Evolutionary conservation across 768 basidiomycete genomes (phyloP), one percentile per base, ranked within the genome.

Genomic region (Amyloporia xantha): DNA sequence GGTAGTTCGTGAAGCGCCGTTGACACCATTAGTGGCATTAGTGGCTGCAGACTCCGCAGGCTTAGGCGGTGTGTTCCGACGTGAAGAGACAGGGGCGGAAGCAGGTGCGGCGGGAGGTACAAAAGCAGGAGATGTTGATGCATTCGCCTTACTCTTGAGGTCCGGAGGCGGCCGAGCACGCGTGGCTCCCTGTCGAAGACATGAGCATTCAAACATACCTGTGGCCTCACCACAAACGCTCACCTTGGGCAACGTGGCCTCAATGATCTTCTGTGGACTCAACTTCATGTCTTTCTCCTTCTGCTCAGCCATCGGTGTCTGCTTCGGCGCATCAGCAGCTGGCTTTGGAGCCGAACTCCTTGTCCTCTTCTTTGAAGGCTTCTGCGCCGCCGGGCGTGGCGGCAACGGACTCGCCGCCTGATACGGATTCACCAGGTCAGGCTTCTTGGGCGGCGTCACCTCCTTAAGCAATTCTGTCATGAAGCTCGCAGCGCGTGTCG

Each of bases 351-450:
- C 47, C 10, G 69, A 60, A 49, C 75, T 66, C 24, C 50, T 49
- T 6, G 69, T 54, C 45, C 78, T 72, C 59, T 70, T 79, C 21
- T 66, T 60, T 21, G 58, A 53, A 15, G 55, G 63, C 36, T 66
- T 70, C 57, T 75, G 73, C 11, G 64, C 53, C 43, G 70, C 65
- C 2, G 75, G 72, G 10, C 71, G 72, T n/a, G n/a, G n/a, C 17
- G 38, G 41, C n/a, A 86, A 76, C 33, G 85, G 85, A 56, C 78
- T 85, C 13, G 81, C 79, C 17, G 76, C 74, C 62, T 89, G 83
- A 58, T 91, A 90, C 0, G 88, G 88, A 61, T 91, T 91, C 44
- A 77, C 78, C 37, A 88, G 73, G 56, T 85, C 86, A 19, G 77
- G 73, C 50, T 71, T 79, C 63, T 76, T 80, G 12, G 59, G 48